These are phyloP conservation scores for Brassica napus DNA, from an alignment of 345 rosid species.

Conservation along the genomic window Da-Ae NC_063445.1:53359501-53360000, in stretches of 20 bases:
- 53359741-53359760: neutral
- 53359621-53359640: constrained; percentile 21
- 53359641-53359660: constrained; percentile 7
- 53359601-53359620: constrained; percentile 15
- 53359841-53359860: neutral
- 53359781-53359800: constrained; percentile 32
- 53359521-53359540: constrained; percentile 19
- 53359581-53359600: neutral
- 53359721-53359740: constrained; percentile 23
- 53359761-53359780: neutral
- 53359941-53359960: neutral
- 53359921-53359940: constrained; percentile 1
- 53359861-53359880: constrained; percentile 23
- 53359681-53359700: constrained; percentile 34
- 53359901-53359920: neutral
- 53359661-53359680: constrained; percentile 19
- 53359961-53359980: constrained; percentile 42
- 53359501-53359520: constrained; percentile 31
- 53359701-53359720: constrained; percentile 15
- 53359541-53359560: constrained; percentile 23
- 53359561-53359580: constrained; percentile 19
- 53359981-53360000: constrained; percentile 78
- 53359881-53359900: constrained; percentile 6
- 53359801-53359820: constrained; percentile 36
- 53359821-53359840: constrained; percentile 28